Evolutionary conservation across 2,329 filamentous ascomycete species (phyloP).

Genomic region (Fusarium agapanthi): DNA sequence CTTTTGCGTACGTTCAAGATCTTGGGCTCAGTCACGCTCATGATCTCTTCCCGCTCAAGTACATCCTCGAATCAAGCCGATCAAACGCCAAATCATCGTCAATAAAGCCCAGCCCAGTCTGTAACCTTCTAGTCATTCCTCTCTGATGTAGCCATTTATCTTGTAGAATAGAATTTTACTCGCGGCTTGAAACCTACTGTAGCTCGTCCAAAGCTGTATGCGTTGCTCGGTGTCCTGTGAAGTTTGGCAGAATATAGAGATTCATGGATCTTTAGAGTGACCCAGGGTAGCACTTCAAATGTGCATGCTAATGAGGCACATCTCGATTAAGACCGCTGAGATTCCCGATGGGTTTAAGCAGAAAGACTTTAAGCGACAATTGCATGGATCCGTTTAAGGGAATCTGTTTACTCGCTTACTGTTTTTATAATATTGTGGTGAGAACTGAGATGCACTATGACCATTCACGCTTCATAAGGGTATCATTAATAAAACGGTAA

Average conservation of each 20-base stretch:
- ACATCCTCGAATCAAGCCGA: background rate
- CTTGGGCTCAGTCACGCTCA: too few relatives aligned
- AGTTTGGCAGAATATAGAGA: background rate
- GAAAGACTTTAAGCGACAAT: fast-evolving
- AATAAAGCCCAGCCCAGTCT: background rate
- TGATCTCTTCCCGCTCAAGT: too few relatives aligned
- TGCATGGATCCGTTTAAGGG: background rate
- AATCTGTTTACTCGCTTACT: background rate
- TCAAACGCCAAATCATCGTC: background rate
- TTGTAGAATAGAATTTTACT: fast-evolving
- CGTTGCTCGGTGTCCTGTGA: background rate
- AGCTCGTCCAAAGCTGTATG: background rate
- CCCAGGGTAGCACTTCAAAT: background rate
- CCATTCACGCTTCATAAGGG: background rate
- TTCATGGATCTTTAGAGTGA: background rate
- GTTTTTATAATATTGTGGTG: background rate
- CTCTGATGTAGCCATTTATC: background rate
- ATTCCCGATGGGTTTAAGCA: fast-evolving
- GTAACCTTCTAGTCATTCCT: background rate
- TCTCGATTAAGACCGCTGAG: too few relatives aligned
- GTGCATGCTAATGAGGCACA: background rate
- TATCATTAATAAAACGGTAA: too few relatives aligned
- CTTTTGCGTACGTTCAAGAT: background rate
- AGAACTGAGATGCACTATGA: background rate
- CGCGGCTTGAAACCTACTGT: background rate